These are phyloP conservation scores for Ceriops decandra DNA, from an alignment of 345 rosid species.

Conservation along the genomic window DNA sequence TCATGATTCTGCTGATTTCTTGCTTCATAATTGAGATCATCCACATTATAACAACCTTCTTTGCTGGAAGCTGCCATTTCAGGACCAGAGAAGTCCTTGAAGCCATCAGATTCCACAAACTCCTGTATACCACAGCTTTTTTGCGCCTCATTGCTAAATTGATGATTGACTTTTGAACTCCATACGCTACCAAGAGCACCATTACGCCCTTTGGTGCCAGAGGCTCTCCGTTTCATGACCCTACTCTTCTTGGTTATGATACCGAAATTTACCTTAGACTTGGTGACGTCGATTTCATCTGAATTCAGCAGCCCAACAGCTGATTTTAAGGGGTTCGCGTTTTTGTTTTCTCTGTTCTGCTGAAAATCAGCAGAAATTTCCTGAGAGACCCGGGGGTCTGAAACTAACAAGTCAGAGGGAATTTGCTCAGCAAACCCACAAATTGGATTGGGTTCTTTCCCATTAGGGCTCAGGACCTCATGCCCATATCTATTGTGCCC, in stretches of 20 bases:
- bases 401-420: conserved; percentile 19
- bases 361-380: conserved; percentile 30
- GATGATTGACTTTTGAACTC: conserved; percentile 32
- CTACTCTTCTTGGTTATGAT: conserved; percentile 45
- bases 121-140: conserved; percentile 22
- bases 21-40: conserved; percentile 18
- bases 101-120: conserved; percentile 18
- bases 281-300: conserved; percentile 21
- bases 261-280: conserved; percentile 35
- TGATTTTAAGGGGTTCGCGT: conserved; percentile 39
- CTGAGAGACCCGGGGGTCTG: conserved; percentile 21
- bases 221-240: conserved; percentile 46
- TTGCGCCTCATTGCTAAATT: conserved; percentile 21
- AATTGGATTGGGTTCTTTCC: conserved; percentile 6
- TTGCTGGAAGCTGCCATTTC: conserved; percentile 28
- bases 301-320: conserved; percentile 18
- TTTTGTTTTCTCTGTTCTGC: conserved; percentile 35
- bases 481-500: conserved; percentile 32
- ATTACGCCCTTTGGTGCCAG: conserved; percentile 20
- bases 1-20: conserved; percentile 15
- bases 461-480: conserved; percentile 21
- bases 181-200: conserved; percentile 27
- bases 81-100: conserved; percentile 12
- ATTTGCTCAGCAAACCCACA: conserved; percentile 18
- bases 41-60: conserved; percentile 25